These are phyloP conservation scores for Nymphaea thermarum DNA, from an alignment of 164 flowering plant genomes.

Conservation along the genomic window DNA sequence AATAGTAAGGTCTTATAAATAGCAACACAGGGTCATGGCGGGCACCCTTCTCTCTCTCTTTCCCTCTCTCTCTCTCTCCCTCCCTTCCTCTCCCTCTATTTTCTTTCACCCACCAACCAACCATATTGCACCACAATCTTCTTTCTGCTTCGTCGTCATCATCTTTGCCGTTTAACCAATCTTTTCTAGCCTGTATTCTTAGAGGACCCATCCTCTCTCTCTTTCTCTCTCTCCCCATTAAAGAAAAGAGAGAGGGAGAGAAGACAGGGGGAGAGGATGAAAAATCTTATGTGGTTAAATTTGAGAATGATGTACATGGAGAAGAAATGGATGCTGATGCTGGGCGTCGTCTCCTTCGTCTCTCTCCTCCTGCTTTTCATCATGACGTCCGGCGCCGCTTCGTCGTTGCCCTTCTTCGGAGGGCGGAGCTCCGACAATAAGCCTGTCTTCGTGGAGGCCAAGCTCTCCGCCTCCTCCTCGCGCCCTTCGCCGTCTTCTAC, in stretches of 20 bases:
- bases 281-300: background rate
- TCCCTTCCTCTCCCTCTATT: background rate
- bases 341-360: constrained; percentile 9
- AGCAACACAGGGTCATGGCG: no score
- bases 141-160: background rate
- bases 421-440: background rate
- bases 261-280: background rate
- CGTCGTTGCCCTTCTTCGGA: constrained; percentile 2
- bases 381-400: constrained; percentile 12
- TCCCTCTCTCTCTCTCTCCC: no score
- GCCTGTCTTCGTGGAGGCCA: constrained; percentile 54
- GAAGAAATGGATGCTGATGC: background rate
- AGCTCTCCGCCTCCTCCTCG: constrained; percentile 12
- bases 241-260: background rate
- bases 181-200: no score
- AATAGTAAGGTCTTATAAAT: no score
- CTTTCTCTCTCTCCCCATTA: background rate
- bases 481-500: constrained; percentile 6
- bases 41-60: no score
- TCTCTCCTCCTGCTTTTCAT: background rate
- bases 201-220: background rate
- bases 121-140: background rate
- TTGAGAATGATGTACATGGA: background rate
- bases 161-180: no score
- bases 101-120: background rate